Percentiles rank a stretch among this genome's conserved stretches.
Evolutionary conservation across 495 filamentous ascomycete species (phyloP).

Genomic region (Glonium stellatum): DNA sequence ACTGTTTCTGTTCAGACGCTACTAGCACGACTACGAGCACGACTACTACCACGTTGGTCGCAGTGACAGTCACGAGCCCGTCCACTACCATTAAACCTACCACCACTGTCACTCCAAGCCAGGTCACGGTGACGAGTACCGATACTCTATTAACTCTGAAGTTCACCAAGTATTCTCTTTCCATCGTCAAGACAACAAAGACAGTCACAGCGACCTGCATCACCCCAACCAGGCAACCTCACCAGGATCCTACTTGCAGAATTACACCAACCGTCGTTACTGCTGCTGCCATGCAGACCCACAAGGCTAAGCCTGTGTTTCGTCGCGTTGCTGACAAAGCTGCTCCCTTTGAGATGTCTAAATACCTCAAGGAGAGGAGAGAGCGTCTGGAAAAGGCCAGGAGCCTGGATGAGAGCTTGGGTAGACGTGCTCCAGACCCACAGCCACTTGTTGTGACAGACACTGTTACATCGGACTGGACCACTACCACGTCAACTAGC

Average conservation of each 20-base stretch:
- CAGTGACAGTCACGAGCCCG: conserved; percentile 27
- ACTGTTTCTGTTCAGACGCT: background rate
- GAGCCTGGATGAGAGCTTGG: conserved; percentile 10
- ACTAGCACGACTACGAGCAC: conserved; percentile 26
- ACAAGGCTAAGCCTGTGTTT: conserved; percentile 15
- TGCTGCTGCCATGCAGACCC: conserved; percentile 1
- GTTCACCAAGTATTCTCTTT: conserved; percentile 21
- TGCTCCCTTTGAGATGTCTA: conserved; percentile 2
- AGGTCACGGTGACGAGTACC: conserved; percentile 27
- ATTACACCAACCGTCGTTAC: conserved; percentile 25
- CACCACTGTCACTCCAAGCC: conserved; percentile 26
- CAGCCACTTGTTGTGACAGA: conserved; percentile 29
- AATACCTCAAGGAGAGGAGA: conserved; percentile 11
- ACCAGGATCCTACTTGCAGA: conserved; percentile 24
- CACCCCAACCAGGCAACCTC: conserved; percentile 9
- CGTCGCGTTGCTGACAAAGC: conserved; percentile 15
- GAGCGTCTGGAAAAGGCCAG: conserved; percentile 8
- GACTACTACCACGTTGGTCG: conserved; percentile 8
- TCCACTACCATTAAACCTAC: conserved; percentile 28
- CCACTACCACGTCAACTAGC: conserved; percentile 23
- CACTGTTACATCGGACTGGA: conserved; percentile 15
- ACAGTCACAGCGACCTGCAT: conserved; percentile 28
- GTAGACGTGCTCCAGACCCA: conserved; percentile 32
- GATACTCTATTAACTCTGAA: conserved; percentile 28
- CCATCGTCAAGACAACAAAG: conserved; percentile 20